Conservation (phyloP, 1,139 yeast species). For the Yamadazyma dendronema region DNA sequence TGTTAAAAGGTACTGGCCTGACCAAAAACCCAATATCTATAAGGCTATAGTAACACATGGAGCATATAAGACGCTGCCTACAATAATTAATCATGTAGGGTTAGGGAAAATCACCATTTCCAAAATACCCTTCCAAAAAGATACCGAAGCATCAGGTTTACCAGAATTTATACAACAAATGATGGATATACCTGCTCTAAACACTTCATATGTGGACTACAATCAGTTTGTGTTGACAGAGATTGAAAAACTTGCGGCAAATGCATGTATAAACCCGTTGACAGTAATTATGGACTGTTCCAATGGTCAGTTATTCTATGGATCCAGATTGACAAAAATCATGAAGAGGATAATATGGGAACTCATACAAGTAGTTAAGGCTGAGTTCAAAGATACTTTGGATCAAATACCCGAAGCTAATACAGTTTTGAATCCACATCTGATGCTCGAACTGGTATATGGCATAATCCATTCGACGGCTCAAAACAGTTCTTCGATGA, state of each 20-base stretch:
- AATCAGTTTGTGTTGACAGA: slow-evolving; percentile 62
- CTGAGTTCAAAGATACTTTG: slow-evolving; percentile 33
- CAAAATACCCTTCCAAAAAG: too few relatives aligned
- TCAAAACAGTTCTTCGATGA: slow-evolving; percentile 80
- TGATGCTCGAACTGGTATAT: slow-evolving; percentile 47
- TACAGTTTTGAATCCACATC: slow-evolving; percentile 36
- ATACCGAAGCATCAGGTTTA: too few relatives aligned
- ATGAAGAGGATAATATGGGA: slow-evolving; percentile 47
- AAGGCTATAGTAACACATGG: slow-evolving; percentile 87
- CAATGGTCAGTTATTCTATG: slow-evolving; percentile 64
- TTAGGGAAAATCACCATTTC: slow-evolving; percentile 54
- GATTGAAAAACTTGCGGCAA: slow-evolving; percentile 70
- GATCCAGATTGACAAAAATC: slow-evolving; percentile 27
- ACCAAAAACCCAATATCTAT: slow-evolving; percentile 53
- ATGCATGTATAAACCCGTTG: slow-evolving; percentile 73
- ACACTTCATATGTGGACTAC: slow-evolving; percentile 46
- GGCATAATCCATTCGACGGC: slow-evolving; percentile 48
- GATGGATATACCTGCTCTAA: slow-evolving; percentile 32
- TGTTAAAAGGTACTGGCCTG: slow-evolving; percentile 53
- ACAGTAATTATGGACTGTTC: slow-evolving; percentile 66
- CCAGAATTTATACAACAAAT: slow-evolving; percentile 36
- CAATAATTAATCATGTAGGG: slow-evolving; percentile 65
- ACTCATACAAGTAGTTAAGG: slow-evolving; percentile 37
- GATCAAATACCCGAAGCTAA: slow-evolving; percentile 32
- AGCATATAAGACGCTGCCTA: slow-evolving; percentile 47